phyloP scores from a whole-genome alignment of 2,329 filamentous ascomycete genomes.

The Pestalotiopsis sp. region DNA sequence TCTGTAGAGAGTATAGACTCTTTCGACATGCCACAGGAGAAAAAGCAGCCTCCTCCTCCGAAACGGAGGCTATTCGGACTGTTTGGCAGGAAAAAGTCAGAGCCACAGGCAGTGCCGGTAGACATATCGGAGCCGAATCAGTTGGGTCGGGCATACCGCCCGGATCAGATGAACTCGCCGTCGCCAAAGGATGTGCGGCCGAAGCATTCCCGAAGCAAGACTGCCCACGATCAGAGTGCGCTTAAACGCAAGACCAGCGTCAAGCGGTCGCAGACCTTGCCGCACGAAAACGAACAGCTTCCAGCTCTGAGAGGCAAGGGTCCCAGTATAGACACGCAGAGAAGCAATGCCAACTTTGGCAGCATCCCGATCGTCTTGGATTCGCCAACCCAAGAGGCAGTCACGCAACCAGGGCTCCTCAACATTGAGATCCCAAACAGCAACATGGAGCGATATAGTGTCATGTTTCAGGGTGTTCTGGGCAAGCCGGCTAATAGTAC shows the following conservation, averaged over 20 bases:
- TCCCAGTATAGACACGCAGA: slow-evolving; percentile 10
- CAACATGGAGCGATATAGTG: slow-evolving; percentile 85
- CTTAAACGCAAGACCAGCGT: slow-evolving; percentile 48
- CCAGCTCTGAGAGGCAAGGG: slow-evolving; percentile 4
- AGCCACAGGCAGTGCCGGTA: slow-evolving; percentile 20
- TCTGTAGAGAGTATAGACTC: slow-evolving; percentile 23
- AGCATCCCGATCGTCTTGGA: slow-evolving; percentile 28
- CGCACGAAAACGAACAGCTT: slow-evolving; percentile 25
- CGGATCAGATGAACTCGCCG: slow-evolving; percentile 20
- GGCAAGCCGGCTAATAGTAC: slow-evolving; percentile 39
- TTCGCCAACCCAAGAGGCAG: slow-evolving; percentile 12
- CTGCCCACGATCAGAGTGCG: slow-evolving; percentile 30
- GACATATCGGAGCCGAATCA: slow-evolving; percentile 24
- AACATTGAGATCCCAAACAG: slow-evolving; percentile 80
- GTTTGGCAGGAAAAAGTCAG: slow-evolving; percentile 49
- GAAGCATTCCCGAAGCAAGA: slow-evolving; percentile 39
- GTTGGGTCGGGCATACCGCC: slow-evolving; percentile 20
- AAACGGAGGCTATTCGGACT: slow-evolving; percentile 64
- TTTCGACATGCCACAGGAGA: slow-evolving; percentile 32
- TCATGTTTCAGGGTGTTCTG: slow-evolving; percentile 86
- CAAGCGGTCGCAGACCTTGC: slow-evolving; percentile 45
- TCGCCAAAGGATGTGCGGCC: slow-evolving; percentile 21
- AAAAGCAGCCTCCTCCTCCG: slow-evolving; percentile 47
- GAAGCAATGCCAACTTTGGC: slow-evolving; percentile 24
- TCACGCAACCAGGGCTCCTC: slow-evolving; percentile 47